Percentiles rank a stretch among this genome's conserved stretches.
Evolutionary conservation across 2,329 filamentous ascomycete genomes (phyloP).

Genomic region (Fusarium mexicanum): DNA sequence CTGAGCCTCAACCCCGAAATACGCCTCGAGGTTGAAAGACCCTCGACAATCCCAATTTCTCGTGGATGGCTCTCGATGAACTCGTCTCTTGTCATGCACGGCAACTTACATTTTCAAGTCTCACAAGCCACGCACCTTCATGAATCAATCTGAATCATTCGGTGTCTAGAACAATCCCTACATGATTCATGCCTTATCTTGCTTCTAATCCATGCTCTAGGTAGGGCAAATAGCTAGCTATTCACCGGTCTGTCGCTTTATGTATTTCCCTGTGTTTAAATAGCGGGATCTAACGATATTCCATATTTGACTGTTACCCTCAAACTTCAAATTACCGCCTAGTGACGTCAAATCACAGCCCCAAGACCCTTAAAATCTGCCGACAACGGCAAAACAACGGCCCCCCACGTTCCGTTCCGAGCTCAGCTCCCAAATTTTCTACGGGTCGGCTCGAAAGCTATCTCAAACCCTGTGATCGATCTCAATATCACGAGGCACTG

Average conservation of each 20-base stretch:
- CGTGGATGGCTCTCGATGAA: not conserved
- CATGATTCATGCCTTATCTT: not conserved
- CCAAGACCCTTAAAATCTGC: slow-evolving; percentile 22
- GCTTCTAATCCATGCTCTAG: not conserved
- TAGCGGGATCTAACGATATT: not conserved
- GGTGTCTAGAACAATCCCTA: not conserved
- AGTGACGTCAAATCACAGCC: slow-evolving; percentile 26
- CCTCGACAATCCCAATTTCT: not conserved
- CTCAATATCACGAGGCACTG: slow-evolving; percentile 28
- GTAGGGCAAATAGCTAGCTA: too few species aligned
- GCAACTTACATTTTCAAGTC: not conserved
- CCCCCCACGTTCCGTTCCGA: slow-evolving; percentile 34
- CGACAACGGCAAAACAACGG: slow-evolving; percentile 32
- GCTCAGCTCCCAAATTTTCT: slow-evolving; percentile 28
- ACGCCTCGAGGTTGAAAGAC: not conserved
- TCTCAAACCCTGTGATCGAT: slow-evolving; percentile 25
- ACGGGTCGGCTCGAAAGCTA: slow-evolving; percentile 17
- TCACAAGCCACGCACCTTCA: not conserved
- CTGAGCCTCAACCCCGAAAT: not conserved
- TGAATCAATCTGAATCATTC: not conserved
- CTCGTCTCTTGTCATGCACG: not conserved
- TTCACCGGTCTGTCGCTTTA: too few species aligned
- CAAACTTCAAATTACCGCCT: not conserved
- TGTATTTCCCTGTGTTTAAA: not conserved
- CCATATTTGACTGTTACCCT: not conserved